Evolutionary conservation across 768 basidiomycete genomes (phyloP).

Genomic region (Asterophora lycoperdoides): DNA sequence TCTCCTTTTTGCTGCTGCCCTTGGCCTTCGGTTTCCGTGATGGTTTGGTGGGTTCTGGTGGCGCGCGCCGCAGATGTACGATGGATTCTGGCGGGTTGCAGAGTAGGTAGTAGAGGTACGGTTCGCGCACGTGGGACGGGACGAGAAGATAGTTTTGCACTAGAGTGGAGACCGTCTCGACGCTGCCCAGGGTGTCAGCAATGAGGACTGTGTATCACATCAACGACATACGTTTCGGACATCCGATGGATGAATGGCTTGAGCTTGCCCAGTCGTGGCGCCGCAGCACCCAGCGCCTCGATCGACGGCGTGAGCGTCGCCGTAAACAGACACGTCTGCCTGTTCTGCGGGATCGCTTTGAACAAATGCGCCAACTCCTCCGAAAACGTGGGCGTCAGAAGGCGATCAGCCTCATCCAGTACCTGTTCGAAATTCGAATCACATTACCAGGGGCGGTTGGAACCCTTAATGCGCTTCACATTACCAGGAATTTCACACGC

Average conservation of each 20-base stretch:
- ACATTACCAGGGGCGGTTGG: no score
- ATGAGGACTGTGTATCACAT: not conserved
- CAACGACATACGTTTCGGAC: constrained; percentile 54
- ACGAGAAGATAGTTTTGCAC: constrained; percentile 89
- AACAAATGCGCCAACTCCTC: constrained; percentile 81
- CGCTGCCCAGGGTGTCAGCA: constrained; percentile 43
- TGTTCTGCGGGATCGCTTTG: constrained; percentile 65
- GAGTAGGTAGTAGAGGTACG: constrained; percentile 86
- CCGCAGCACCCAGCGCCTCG: constrained; percentile 65
- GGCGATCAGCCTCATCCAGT: constrained; percentile 93
- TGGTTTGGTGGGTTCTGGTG: constrained; percentile 46
- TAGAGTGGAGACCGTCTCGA: constrained; percentile 85
- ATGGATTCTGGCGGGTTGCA: constrained; percentile 85
- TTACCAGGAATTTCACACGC: constrained; percentile 79
- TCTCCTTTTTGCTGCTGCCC: constrained; percentile 27
- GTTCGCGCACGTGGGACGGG: constrained; percentile 91
- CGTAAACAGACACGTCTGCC: constrained; percentile 97
- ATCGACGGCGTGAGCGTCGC: constrained; percentile 90
- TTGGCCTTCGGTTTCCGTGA: constrained; percentile 23
- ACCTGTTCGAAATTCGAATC: constrained; percentile 46
- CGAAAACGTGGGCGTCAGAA: constrained; percentile 86
- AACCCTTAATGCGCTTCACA: constrained; percentile 16
- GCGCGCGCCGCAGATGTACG: constrained; percentile 57
- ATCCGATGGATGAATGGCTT: constrained; percentile 85
- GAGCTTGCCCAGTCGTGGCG: constrained; percentile 78